Evolutionary conservation across 2,329 filamentous ascomycete genomes (phyloP).

Genomic region (Trichophyton verrucosum): DNA sequence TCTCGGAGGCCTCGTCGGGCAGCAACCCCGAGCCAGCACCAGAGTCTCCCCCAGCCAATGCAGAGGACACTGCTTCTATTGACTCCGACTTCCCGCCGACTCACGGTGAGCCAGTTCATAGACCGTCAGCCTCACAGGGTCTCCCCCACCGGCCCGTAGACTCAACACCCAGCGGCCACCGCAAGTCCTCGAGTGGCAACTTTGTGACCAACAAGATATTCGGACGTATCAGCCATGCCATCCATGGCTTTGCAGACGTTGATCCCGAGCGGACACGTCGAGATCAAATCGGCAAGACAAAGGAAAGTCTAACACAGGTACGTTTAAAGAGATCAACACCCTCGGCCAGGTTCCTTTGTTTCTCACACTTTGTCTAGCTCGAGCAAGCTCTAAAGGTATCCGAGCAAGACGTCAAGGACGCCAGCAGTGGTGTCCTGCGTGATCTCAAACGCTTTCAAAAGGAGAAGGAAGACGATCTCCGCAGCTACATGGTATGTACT

Average conservation of each 20-base stretch:
- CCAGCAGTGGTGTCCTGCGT: conserved; percentile 73
- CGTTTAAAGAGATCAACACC: conserved; percentile 7
- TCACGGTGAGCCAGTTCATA: conserved; percentile 54
- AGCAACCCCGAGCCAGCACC: conserved; percentile 33
- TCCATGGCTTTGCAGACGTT: conserved; percentile 90
- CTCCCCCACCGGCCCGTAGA: conserved; percentile 36
- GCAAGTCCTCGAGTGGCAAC: conserved; percentile 71
- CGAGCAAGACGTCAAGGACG: conserved; percentile 85
- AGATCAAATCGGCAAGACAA: conserved; percentile 91
- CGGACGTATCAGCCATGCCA: conserved; percentile 84
- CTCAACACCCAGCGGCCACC: conserved; percentile 42
- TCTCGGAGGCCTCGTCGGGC: conserved; percentile 41
- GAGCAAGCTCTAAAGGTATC: conserved; percentile 84
- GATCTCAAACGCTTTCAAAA: conserved; percentile 86
- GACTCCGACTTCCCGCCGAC: conserved; percentile 94
- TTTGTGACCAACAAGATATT: conserved; percentile 92
- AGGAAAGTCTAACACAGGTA: conserved; percentile 62
- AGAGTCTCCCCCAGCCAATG: conserved; percentile 45
- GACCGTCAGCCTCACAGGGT: conserved; percentile 63
- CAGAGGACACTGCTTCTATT: conserved; percentile 76
- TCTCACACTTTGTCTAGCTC: conserved; percentile 41
- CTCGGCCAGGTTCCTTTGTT: too few relatives aligned
- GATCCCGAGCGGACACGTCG: conserved; percentile 86
- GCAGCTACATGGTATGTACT: conserved; percentile 78
- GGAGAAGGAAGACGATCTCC: conserved; percentile 91